These are phyloP conservation scores for Pichia californica DNA, from an alignment of 805 yeast genomes.

Conservation along the genomic window DNA sequence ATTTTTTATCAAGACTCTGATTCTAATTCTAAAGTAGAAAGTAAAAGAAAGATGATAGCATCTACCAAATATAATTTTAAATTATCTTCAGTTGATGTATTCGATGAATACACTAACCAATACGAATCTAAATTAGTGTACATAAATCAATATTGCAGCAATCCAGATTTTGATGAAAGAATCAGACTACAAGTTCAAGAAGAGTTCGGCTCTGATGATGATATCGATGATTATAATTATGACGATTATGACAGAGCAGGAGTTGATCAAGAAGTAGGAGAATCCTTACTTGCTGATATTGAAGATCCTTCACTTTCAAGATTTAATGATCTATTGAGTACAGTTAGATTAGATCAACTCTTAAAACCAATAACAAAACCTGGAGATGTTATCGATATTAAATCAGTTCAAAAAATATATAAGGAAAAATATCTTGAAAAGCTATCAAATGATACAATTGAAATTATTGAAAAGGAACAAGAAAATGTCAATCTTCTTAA, in stretches of 20 bases:
- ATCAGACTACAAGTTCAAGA: conserved; percentile 24
- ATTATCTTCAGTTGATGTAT: conserved; percentile 16
- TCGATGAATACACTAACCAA: conserved; percentile 14
- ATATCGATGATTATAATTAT: too few relatives aligned
- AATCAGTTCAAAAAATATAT: conserved; percentile 62
- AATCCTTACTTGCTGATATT: conserved; percentile 12
- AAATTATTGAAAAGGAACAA: conserved; percentile 77
- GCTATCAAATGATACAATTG: conserved; percentile 67
- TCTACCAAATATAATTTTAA: conserved; percentile 20
- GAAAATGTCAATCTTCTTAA: conserved; percentile 64
- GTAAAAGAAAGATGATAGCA: conserved; percentile 20
- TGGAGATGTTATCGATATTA: conserved; percentile 67
- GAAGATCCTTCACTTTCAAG: conserved; percentile 14
- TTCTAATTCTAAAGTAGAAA: too few relatives aligned
- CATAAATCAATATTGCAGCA: conserved; percentile 14
- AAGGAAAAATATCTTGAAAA: conserved; percentile 47
- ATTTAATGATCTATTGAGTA: conserved; percentile 32
- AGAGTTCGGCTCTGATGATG: conserved; percentile 22
- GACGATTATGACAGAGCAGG: too few relatives aligned
- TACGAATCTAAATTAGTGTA: conserved; percentile 21
- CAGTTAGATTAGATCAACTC: conserved; percentile 49
- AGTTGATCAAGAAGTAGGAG: not conserved
- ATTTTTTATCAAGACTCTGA: too few relatives aligned
- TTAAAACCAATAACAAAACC: conserved; percentile 79
- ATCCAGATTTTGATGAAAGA: conserved; percentile 18